phyloP scores from a whole-genome alignment of 2,329 filamentous ascomycete genomes.

The Penicillium sp. region DNA sequence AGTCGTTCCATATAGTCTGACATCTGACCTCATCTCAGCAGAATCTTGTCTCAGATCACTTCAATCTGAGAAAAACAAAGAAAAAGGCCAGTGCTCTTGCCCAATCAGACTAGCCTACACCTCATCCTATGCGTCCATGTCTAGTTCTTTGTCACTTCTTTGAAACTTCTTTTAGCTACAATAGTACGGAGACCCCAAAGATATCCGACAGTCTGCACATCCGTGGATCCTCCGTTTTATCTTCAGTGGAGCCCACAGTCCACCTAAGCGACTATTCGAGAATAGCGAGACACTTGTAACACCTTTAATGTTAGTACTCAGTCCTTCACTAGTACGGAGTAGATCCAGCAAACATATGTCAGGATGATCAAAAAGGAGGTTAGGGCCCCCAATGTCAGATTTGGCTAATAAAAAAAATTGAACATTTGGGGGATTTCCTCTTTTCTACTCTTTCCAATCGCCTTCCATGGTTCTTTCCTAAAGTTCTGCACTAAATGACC shows the following conservation, averaged over 20 bases:
- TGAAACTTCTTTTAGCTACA: not conserved
- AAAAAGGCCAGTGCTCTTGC: not conserved
- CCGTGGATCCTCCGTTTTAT: slow-evolving; percentile 3
- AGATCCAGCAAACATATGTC: not conserved
- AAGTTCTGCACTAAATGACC: slow-evolving; percentile 18
- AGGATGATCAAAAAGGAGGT: not conserved
- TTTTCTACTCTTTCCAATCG: not conserved
- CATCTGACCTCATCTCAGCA: not conserved
- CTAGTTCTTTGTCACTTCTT: not conserved
- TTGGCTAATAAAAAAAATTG: not conserved
- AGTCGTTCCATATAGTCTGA: not conserved
- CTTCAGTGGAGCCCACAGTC: not conserved
- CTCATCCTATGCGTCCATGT: not conserved
- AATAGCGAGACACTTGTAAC: not conserved
- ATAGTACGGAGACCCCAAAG: not conserved
- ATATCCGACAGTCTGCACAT: not conserved
- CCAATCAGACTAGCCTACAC: not conserved
- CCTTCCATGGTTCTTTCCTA: slow-evolving; percentile 17
- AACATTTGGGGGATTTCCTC: not conserved
- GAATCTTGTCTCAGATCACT: not conserved
- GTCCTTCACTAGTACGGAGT: too few species aligned
- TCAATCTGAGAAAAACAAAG: not conserved
- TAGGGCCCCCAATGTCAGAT: not conserved
- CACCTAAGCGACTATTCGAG: not conserved
- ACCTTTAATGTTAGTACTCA: not conserved